These are phyloP conservation scores for Ophiostoma perfectum DNA, from an alignment of 2,329 filamentous ascomycete genomes.

Conservation along the genomic window DNA sequence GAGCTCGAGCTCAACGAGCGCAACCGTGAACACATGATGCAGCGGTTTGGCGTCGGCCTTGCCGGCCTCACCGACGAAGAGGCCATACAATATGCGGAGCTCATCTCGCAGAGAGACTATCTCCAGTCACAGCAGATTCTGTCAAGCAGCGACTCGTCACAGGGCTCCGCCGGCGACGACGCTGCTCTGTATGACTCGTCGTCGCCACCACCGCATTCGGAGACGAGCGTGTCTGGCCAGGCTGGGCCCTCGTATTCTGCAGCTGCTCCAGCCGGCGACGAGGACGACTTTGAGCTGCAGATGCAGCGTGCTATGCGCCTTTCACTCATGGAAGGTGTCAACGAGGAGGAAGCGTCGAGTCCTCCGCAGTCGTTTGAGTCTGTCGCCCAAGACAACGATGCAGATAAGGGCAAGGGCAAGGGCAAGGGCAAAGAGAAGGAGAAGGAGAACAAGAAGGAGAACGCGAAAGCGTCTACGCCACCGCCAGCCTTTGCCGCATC, in stretches of 20 bases:
- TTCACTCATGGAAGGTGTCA: slow-evolving; percentile 52
- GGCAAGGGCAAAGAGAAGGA: slow-evolving; percentile 5
- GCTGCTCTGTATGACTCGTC: slow-evolving; percentile 7
- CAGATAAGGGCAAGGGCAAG: slow-evolving; percentile 11
- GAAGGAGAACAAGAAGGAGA: not conserved
- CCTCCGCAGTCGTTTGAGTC: not conserved
- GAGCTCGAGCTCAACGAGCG: slow-evolving; percentile 63
- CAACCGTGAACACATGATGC: slow-evolving; percentile 65
- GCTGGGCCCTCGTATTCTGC: not conserved
- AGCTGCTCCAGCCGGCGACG: slow-evolving; percentile 31
- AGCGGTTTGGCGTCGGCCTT: slow-evolving; percentile 78
- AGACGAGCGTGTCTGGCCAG: slow-evolving; percentile 43
- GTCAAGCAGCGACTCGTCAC: slow-evolving; percentile 48
- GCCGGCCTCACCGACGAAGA: slow-evolving; percentile 62
- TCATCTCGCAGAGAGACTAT: slow-evolving; percentile 46
- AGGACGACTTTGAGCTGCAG: slow-evolving; percentile 53
- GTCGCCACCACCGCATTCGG: slow-evolving; percentile 32
- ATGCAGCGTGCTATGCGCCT: slow-evolving; percentile 59
- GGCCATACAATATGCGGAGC: slow-evolving; percentile 58
- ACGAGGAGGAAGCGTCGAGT: slow-evolving; percentile 33
- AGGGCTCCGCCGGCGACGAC: not conserved
- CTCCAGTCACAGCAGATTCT: slow-evolving; percentile 24
- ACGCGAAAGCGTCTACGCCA: not conserved
- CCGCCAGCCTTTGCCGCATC: slow-evolving; percentile 14
- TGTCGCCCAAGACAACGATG: not conserved